A percentile compares a stretch with the other conserved stretches of the same genome.
Conservation (phyloP, 805 yeast genomes). For the Cyberlindnera xishuangbannaensis region DNA sequence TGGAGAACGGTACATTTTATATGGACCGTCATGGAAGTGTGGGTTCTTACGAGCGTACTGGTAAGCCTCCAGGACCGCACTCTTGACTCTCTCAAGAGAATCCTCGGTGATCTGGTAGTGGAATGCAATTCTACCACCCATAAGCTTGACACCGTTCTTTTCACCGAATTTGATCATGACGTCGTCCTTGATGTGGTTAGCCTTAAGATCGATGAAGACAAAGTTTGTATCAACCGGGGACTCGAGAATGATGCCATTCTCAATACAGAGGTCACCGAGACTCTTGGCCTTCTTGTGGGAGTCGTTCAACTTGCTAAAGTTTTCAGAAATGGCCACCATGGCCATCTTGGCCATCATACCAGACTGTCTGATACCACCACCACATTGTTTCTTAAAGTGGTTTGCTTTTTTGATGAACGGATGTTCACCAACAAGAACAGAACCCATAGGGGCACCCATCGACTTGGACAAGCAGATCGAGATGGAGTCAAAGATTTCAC, state of each 20-base stretch:
- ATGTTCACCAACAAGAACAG: conserved; percentile 67
- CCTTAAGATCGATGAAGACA: conserved; percentile 60
- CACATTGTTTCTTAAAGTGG: conserved; percentile 86
- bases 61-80: conserved; percentile 51
- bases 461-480: conserved; percentile 87
- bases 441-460: conserved; percentile 91
- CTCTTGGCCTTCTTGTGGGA: conserved; percentile 48
- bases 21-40: conserved; percentile 41
- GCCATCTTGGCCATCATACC: conserved; percentile 84
- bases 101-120: conserved; percentile 60
- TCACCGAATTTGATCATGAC: conserved; percentile 45
- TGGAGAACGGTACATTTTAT: conserved; percentile 38
- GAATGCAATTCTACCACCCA: conserved; percentile 73
- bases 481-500: conserved; percentile 75
- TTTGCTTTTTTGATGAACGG: conserved; percentile 62
- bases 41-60: conserved; percentile 51
- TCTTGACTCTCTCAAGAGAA: conserved; percentile 51
- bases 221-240: conserved; percentile 80
- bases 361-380: conserved; percentile 90
- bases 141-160: conserved; percentile 52
- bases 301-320: conserved; percentile 41
- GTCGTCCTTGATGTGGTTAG: conserved; percentile 46
- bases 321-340: conserved; percentile 62
- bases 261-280: conserved; percentile 44
- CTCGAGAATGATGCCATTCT: conserved; percentile 49